phyloP scores from a whole-genome alignment of 2,329 filamentous ascomycete genomes.

The Endoconidiophora polonica region DNA sequence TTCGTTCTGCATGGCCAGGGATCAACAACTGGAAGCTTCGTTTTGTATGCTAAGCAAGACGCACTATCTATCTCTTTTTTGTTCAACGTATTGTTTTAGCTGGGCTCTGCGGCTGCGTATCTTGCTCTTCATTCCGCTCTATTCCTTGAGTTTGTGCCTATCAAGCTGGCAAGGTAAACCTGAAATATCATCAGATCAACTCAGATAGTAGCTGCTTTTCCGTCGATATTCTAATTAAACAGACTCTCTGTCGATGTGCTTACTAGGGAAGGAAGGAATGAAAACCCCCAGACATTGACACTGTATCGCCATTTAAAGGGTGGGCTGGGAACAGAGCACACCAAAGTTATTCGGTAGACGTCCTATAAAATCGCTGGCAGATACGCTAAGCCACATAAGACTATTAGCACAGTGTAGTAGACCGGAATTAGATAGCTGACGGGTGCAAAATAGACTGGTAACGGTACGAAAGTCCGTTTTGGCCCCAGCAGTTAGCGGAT shows the following conservation, averaged over 20 bases:
- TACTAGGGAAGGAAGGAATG: conserved; percentile 4
- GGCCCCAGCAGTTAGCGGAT: background rate
- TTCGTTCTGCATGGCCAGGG: conserved; percentile 3
- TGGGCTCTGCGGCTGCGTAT: background rate
- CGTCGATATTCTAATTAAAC: background rate
- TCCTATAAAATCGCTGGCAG: background rate
- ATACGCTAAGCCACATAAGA: background rate
- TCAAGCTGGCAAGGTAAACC: background rate
- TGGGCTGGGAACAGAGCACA: conserved; percentile 3
- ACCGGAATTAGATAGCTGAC: background rate
- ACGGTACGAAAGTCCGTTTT: background rate
- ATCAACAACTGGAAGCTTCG: background rate
- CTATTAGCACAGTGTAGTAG: background rate
- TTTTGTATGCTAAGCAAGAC: background rate
- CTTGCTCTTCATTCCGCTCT: background rate
- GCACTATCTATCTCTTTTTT: background rate
- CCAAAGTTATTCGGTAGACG: background rate
- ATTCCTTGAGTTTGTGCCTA: background rate
- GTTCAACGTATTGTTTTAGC: background rate
- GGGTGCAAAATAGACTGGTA: background rate
- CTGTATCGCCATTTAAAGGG: conserved; percentile 2
- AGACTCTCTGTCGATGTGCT: background rate
- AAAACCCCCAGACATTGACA: background rate
- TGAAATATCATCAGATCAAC: background rate
- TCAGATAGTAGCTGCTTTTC: background rate